A percentile compares a stretch with the other conserved stretches of the same genome.
Conservation (phyloP, 2,329 filamentous ascomycete genomes). For the Neonectria punicea region DNA sequence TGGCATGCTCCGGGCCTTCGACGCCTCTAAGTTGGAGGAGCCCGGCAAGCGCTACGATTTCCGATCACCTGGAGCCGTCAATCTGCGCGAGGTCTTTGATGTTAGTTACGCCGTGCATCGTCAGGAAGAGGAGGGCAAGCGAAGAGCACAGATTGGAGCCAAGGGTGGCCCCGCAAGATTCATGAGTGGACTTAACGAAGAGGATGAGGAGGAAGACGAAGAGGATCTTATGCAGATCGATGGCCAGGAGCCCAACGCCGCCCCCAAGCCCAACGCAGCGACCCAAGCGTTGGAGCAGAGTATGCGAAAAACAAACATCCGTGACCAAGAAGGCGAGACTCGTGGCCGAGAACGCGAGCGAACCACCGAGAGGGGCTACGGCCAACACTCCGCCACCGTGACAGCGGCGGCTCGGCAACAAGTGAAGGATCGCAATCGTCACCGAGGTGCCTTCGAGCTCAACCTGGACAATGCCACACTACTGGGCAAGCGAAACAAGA, state of each 20-base stretch:
- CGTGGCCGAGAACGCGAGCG: slow-evolving; percentile 50
- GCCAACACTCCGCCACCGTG: slow-evolving; percentile 86
- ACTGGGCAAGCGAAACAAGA: slow-evolving; percentile 75
- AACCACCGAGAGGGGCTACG: slow-evolving; percentile 75
- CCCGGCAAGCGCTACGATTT: slow-evolving; percentile 84
- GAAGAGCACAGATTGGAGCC: slow-evolving; percentile 82
- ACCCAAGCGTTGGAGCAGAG: slow-evolving; percentile 84
- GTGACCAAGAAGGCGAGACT: slow-evolving; percentile 54
- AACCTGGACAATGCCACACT: slow-evolving; percentile 91
- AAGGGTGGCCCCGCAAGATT: slow-evolving; percentile 70
- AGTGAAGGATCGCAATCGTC: slow-evolving; percentile 72
- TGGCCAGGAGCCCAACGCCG: slow-evolving; percentile 57
- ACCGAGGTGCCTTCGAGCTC: slow-evolving; percentile 89
- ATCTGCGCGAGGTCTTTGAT: slow-evolving; percentile 96
- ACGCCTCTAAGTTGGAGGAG: slow-evolving; percentile 63
- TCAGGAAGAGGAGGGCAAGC: slow-evolving; percentile 95
- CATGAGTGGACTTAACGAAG: slow-evolving; percentile 75
- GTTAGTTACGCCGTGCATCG: slow-evolving; percentile 98
- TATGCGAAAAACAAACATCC: slow-evolving; percentile 84
- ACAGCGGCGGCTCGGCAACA: slow-evolving; percentile 86
- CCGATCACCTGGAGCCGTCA: slow-evolving; percentile 93
- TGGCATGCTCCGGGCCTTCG: slow-evolving; percentile 62
- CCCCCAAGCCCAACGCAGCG: slow-evolving; percentile 55
- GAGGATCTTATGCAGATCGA: slow-evolving; percentile 69
- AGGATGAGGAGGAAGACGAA: slow-evolving; percentile 67